Evolutionary conservation across 768 basidiomycete genomes (phyloP), one percentile per base, ranked within the genome.

Genomic region (Filobasidium wieringae): DNA sequence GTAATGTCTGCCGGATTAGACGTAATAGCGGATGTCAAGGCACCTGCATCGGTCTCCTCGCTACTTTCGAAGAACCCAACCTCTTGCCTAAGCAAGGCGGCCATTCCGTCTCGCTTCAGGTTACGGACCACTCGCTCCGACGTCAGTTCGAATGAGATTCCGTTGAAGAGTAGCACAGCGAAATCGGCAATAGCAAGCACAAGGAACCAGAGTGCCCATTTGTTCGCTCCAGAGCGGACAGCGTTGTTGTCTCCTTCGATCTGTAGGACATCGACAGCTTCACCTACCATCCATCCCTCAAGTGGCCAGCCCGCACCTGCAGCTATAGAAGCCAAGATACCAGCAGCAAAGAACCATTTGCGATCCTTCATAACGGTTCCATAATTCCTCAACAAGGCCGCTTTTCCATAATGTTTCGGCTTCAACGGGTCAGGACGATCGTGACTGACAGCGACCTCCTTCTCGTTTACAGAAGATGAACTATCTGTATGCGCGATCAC

Each of bases 201-300:
- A 32, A 72, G 61, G 64, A 72, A 72, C 64, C 64, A 69, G 17
- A 69, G 47, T 2, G 68, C 64, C 64, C 66, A 72, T 15, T 59
- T 55, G n/a, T 68, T 58, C 5, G 60, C 59, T 4, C 51, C 52
- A 1, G 41, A 34, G 8, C 64, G 36, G 58, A 68, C 55, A 26
- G 51, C 22, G 7, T 29, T 19, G 17, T 60, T 7, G 39, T 66
- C 59, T 14, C 56, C 50, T 31, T 62, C 53, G 15, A 61, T 66
- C 26, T 47, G 55, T 31, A 71, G 50, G 6, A 60, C 54, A 26
- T 64, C 57, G 26, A 72, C 59, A 6, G 59, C 69, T 26, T 64
- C 57, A n/a, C 72, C 72, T 19, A 64, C 58, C 31, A 73, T 51
- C 59, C 61, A 71, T 14, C 63, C 71, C 7, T 64, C 64, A 19